Base-by-base conservation (phyloP, 1,284 basidiomycete genomes). In the Irpex rosettiformis region DNA sequence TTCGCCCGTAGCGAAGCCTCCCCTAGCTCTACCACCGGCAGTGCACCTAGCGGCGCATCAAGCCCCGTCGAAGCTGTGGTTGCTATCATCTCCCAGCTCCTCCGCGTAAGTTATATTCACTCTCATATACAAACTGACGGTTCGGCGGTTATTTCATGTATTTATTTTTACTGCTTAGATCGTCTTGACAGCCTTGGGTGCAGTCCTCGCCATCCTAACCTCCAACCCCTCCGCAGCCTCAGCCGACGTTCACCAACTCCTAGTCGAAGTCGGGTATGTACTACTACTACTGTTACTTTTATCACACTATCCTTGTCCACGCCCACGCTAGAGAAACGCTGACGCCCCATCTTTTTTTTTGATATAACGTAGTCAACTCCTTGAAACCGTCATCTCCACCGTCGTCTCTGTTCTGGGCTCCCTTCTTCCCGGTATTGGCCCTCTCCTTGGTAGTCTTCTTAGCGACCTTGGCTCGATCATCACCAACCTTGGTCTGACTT, bases 131-230 rank as follows among this genome's bases (percentile, higher is more conserved):
- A 5, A 6, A 37, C 24, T 37, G n/a, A 3, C 24, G 4, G 25
- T 21, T 47, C n/a, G 1, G 13, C 16, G 47, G 43, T 52, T 18
- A 40, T 30, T n/a, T n/a, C 2, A 30, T n/a, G 2, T 3, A 72
- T 68, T 56, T 13, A 42, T 42, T 0, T 18, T 7, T n/a, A 3
- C 18, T 13, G 1, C 40, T 3, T 52, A 69, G 69, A 51, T 76
- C 22, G 62, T 79, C 52, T 70, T 78, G 63, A 58, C 54, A 11
- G 76, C 75, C 18, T 62, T 77, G 52, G 69, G 66, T 25, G 66
- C 66, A 22, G 71, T 78, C 53, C 65, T 79, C 29, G 64, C 68
- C 21, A 57, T 77, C 25, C 71, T 73, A 28, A 65, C 61, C 4
- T 21, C 48, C 7, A 21, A 51, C 48, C 48, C 48, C 48, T 55